phyloP scores from a whole-genome alignment of 306 rosid species.

The Amphicarpaea edgeworthii region DNA sequence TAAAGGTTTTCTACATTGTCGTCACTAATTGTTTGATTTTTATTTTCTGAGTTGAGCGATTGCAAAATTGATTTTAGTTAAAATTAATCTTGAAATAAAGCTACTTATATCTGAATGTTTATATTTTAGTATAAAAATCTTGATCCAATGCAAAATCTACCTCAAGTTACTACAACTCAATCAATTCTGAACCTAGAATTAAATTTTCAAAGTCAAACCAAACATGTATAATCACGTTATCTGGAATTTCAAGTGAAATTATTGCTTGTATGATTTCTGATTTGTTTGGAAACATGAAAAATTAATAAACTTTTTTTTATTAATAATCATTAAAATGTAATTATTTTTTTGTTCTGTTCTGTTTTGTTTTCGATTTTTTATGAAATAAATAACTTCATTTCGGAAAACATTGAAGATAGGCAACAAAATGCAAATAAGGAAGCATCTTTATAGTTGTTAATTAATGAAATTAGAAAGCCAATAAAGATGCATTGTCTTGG shows the following conservation, averaged over 20 bases:
- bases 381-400: background rate
- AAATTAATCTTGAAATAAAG: background rate
- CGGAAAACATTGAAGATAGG: background rate
- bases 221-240: too few relatives aligned
- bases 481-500: constrained; percentile 24
- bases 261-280: background rate
- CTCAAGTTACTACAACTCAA: background rate
- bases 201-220: background rate
- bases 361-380: too few relatives aligned
- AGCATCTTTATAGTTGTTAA: background rate
- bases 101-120: background rate
- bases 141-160: background rate
- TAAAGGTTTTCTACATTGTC: background rate
- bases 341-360: background rate
- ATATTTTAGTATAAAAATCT: background rate
- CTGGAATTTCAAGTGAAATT: too few relatives aligned
- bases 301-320: background rate
- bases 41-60: background rate
- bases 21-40: background rate
- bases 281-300: background rate
- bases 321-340: background rate
- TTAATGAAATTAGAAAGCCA: background rate
- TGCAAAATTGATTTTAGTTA: background rate
- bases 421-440: background rate
- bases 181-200: background rate